Evolutionary conservation across 1,139 yeast species (phyloP).

Genomic region (Ogataea hybrid): DNA sequence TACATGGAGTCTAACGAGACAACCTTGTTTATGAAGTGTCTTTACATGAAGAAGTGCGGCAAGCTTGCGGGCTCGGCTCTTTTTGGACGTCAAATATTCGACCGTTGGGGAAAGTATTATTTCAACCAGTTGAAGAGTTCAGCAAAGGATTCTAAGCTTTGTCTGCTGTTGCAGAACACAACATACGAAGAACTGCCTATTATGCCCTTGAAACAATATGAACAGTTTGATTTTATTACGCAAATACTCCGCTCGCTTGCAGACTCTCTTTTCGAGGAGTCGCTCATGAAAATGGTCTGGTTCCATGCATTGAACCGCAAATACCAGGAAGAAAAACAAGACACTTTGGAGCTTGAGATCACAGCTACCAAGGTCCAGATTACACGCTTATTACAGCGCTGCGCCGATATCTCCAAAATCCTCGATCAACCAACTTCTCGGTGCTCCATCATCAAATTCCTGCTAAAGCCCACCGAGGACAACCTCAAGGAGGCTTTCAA

Average conservation of each 20-base stretch:
- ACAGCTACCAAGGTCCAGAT: constrained; percentile 15
- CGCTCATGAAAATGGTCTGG: constrained; percentile 18
- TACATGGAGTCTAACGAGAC: constrained; percentile 10
- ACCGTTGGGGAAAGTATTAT: constrained; percentile 17
- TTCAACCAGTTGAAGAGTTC: constrained; percentile 12
- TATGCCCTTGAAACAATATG: background rate
- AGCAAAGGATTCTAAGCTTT: background rate
- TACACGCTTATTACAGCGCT: background rate
- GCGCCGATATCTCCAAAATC: background rate
- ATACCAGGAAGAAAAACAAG: constrained; percentile 5
- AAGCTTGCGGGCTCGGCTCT: constrained; percentile 10
- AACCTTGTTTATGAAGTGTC: constrained; percentile 20
- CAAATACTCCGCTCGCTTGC: constrained; percentile 12
- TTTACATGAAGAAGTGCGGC: constrained; percentile 18
- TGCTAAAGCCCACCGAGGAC: constrained; percentile 21
- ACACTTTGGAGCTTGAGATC: constrained; percentile 13
- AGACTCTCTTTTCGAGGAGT: constrained; percentile 11
- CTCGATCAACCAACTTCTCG: constrained; percentile 7
- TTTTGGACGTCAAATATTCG: constrained; percentile 9
- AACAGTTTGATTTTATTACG: constrained; percentile 8
- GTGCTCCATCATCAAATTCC: constrained; percentile 20
- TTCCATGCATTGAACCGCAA: constrained; percentile 15
- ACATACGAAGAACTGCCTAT: background rate
- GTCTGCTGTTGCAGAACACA: background rate
- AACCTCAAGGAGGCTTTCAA: constrained; percentile 19